A percentile compares a stretch with the other conserved stretches of the same genome.
Conservation (phyloP, 2,329 filamentous ascomycete species). For the Furcasterigmium sp. region DNA sequence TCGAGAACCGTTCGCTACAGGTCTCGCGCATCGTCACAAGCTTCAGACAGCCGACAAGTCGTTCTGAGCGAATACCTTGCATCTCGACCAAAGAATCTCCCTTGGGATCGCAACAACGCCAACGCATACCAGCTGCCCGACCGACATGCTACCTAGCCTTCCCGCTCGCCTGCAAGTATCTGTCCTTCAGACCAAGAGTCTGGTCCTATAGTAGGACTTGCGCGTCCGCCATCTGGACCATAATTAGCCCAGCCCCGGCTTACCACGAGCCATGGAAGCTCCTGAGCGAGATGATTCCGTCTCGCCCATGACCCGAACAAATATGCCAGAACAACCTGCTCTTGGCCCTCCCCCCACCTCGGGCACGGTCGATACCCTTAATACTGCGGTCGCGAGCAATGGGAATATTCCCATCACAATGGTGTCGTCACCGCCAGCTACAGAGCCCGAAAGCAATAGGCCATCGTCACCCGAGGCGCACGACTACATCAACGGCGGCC, state of each 20-base stretch:
- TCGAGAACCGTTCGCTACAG: no score
- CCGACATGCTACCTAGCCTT: not conserved
- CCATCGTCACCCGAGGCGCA: slow-evolving; percentile 16
- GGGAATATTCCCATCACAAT: slow-evolving; percentile 6
- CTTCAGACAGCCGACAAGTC: not conserved
- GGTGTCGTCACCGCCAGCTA: slow-evolving; percentile 6
- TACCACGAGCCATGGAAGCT: slow-evolving; percentile 11
- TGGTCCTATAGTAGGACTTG: not conserved
- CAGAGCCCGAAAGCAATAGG: slow-evolving; percentile 13
- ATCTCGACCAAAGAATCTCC: no score
- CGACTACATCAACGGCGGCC: slow-evolving; percentile 32
- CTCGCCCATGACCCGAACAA: slow-evolving; percentile 15
- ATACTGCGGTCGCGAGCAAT: slow-evolving; percentile 5
- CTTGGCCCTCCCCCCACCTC: slow-evolving; percentile 5
- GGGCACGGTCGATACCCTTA: slow-evolving; percentile 4
- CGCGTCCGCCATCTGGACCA: not conserved
- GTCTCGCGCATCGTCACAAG: not conserved
- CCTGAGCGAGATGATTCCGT: slow-evolving; percentile 15
- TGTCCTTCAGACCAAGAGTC: not conserved
- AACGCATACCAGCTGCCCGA: no score
- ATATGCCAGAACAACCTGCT: slow-evolving; percentile 6
- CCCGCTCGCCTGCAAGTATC: not conserved
- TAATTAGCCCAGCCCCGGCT: slow-evolving; percentile 1
- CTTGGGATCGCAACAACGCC: not conserved
- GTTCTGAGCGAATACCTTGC: not conserved